Percentiles rank a stretch among this genome's conserved stretches.
Conservation (phyloP, 106 monocot genomes). For the Allium sativum region DNA sequence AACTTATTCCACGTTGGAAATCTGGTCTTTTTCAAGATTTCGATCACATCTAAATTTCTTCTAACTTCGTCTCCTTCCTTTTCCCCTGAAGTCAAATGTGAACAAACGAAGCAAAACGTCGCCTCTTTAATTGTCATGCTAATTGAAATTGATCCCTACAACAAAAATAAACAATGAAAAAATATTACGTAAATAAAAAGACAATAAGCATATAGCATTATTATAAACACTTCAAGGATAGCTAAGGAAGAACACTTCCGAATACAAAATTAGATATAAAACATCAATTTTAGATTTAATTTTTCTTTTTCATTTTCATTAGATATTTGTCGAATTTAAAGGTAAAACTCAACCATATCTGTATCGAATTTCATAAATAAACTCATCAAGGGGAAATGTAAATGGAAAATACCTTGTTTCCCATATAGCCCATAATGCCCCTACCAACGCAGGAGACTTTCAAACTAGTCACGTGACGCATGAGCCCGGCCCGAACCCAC, state of each 20-base stretch:
- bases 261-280: too few relatives aligned
- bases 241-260: too few relatives aligned
- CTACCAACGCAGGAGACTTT: slow-evolving; percentile 67
- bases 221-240: too few relatives aligned
- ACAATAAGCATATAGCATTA: too few relatives aligned
- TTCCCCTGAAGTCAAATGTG: slow-evolving; percentile 80
- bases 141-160: slow-evolving; percentile 76
- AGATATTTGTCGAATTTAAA: too few relatives aligned
- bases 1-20: slow-evolving; percentile 21
- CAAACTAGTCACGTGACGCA: slow-evolving; percentile 34
- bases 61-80: slow-evolving; percentile 73
- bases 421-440: slow-evolving; percentile 94
- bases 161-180: not conserved
- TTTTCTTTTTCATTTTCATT: too few relatives aligned
- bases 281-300: too few relatives aligned
- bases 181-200: not conserved
- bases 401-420: slow-evolving; percentile 51
- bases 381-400: not conserved
- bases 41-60: slow-evolving; percentile 60
- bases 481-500: slow-evolving; percentile 50
- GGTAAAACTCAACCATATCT: too few relatives aligned
- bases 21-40: slow-evolving; percentile 60
- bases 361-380: too few relatives aligned
- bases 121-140: slow-evolving; percentile 52
- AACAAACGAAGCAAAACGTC: slow-evolving; percentile 81